Evolutionary conservation across 2,329 filamentous ascomycete genomes (phyloP).

Genomic region (Gaeumannomyces tritici): DNA sequence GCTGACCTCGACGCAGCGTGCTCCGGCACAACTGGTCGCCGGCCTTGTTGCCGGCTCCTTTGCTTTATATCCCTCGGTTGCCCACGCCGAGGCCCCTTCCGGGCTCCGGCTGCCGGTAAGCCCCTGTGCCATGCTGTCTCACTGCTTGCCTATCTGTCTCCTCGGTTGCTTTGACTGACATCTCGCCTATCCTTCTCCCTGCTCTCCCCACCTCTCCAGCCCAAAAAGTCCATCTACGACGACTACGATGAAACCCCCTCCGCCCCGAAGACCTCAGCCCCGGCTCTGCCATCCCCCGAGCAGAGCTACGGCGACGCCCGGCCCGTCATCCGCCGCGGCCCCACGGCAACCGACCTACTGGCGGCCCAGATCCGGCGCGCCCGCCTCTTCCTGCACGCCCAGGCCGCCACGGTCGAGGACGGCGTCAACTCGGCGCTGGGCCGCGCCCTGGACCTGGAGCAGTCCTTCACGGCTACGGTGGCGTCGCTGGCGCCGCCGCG

Average conservation of each 20-base stretch:
- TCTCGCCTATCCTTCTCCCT: neutral
- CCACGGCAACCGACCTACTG: constrained; percentile 83
- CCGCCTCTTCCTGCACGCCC: constrained; percentile 70
- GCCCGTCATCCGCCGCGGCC: constrained; percentile 25
- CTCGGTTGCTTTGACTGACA: neutral
- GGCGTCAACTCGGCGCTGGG: constrained; percentile 76
- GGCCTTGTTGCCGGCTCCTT: constrained; percentile 38
- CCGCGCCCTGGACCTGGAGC: constrained; percentile 73
- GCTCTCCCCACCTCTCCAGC: constrained; percentile 16
- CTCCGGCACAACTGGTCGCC: constrained; percentile 42
- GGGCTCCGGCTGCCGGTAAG: constrained; percentile 1
- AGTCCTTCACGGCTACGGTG: constrained; percentile 80
- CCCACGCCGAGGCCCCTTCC: constrained; percentile 39
- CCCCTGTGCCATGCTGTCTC: neutral
- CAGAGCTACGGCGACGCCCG: constrained; percentile 18
- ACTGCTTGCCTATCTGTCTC: neutral
- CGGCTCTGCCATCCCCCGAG: constrained; percentile 18
- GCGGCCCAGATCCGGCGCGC: constrained; percentile 71
- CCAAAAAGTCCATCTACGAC: constrained; percentile 74
- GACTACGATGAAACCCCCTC: constrained; percentile 36
- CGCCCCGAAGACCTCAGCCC: constrained; percentile 10
- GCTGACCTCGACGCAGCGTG: constrained; percentile 26
- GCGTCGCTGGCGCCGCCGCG: constrained; percentile 79
- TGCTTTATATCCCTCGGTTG: constrained; percentile 35
- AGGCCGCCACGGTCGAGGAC: constrained; percentile 68